Evolutionary conservation across 2,329 filamentous ascomycete species (phyloP).

Genomic region (Colletotrichum sublineola): DNA sequence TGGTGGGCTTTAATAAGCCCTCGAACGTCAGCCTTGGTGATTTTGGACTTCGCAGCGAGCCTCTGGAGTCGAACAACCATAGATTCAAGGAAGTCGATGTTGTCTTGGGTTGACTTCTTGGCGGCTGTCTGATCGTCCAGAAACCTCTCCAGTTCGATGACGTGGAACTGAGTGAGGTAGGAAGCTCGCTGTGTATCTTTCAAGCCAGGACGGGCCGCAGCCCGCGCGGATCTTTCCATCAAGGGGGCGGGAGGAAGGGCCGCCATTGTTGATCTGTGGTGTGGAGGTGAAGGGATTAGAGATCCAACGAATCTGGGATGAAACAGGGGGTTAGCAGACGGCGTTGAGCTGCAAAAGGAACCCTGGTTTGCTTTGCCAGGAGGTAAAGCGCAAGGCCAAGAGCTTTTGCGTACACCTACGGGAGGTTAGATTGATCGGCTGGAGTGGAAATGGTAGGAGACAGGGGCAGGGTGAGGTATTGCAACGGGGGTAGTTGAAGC

Average conservation of each 20-base stretch:
- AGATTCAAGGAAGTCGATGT: not conserved
- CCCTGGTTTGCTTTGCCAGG: not conserved
- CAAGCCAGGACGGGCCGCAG: not conserved
- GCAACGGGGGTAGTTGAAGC: not conserved
- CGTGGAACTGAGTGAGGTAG: not conserved
- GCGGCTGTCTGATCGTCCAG: not conserved
- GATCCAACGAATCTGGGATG: not conserved
- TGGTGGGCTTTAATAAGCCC: not conserved
- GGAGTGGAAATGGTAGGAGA: accelerated
- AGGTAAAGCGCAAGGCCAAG: not conserved
- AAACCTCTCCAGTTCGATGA: not conserved
- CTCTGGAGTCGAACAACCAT: not conserved
- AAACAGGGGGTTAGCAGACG: not conserved
- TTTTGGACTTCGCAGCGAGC: not conserved
- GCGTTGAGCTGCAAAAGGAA: not conserved
- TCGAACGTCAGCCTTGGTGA: not conserved
- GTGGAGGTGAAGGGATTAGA: too few species aligned
- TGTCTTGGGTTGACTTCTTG: too few species aligned
- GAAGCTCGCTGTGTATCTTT: not conserved
- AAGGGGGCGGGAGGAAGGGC: not conserved
- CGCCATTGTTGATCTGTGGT: not conserved
- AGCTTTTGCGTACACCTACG: not conserved
- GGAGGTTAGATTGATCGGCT: too few species aligned
- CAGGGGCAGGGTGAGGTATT: not conserved
- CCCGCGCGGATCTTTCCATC: not conserved